These are phyloP conservation scores for Penicillium mononematosum DNA, from an alignment of 495 filamentous ascomycete species.

Conservation along the genomic window DNA sequence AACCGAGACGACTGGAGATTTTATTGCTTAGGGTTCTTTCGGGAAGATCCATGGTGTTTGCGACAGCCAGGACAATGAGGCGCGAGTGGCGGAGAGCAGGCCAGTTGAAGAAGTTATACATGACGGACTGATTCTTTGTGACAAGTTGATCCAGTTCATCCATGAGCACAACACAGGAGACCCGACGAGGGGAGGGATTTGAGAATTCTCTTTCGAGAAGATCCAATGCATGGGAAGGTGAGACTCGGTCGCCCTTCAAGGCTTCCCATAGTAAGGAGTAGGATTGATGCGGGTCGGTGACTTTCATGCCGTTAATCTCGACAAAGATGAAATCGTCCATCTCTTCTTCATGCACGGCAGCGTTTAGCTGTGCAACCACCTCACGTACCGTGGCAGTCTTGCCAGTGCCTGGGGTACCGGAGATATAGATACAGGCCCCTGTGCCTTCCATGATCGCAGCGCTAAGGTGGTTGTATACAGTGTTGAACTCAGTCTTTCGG, in stretches of 20 bases:
- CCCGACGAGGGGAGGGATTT: slow-evolving; percentile 80
- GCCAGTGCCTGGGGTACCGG: slow-evolving; percentile 97
- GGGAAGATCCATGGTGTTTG: slow-evolving; percentile 98
- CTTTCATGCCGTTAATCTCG: slow-evolving; percentile 99
- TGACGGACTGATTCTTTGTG: slow-evolving; percentile 95
- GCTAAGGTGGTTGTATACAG: slow-evolving; percentile 90
- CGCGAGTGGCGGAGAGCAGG: slow-evolving; percentile 87
- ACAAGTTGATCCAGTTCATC: slow-evolving; percentile 98
- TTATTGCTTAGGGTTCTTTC: slow-evolving; percentile 97
- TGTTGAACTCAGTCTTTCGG: slow-evolving; percentile 84
- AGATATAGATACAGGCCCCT: slow-evolving; percentile 97
- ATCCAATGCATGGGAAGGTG: slow-evolving; percentile 84
- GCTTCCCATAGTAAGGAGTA: slow-evolving; percentile 97
- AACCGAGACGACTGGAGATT: slow-evolving; percentile 86
- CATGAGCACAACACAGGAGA: slow-evolving; percentile 98
- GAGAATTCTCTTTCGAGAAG: slow-evolving; percentile 90
- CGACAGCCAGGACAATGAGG: slow-evolving; percentile 93
- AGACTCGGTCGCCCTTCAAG: slow-evolving; percentile 87
- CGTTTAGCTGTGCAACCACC: slow-evolving; percentile 85
- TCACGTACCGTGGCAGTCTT: slow-evolving; percentile 98
- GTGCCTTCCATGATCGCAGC: slow-evolving; percentile 91
- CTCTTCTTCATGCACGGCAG: slow-evolving; percentile 81
- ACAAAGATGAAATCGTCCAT: slow-evolving; percentile 99
- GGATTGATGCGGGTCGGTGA: slow-evolving; percentile 95
- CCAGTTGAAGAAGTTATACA: slow-evolving; percentile 99